phyloP scores from a whole-genome alignment of 306 rosid genomes.

The Fragaria nilgerrensis region DNA sequence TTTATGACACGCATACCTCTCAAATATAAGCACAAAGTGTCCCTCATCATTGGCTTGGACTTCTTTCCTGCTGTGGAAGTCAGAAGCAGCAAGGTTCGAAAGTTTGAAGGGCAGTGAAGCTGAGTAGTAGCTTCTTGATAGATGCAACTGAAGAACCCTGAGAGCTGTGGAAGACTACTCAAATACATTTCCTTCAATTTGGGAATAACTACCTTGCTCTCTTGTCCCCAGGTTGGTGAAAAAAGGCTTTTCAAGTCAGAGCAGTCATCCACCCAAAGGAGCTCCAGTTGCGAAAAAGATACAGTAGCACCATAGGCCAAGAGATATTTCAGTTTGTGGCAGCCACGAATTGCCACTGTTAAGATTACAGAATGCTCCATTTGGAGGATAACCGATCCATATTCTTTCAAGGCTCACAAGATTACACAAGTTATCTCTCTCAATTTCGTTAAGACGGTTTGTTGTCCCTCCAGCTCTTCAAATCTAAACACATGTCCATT shows the following conservation, averaged over 20 bases:
- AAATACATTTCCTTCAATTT: neutral
- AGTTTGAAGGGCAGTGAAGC: no score
- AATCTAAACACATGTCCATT: no score
- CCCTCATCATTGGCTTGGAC: no score
- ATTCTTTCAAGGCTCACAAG: neutral
- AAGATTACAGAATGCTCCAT: neutral
- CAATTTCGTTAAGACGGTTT: no score
- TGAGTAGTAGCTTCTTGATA: no score
- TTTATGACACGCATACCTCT: no score
- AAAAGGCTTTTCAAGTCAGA: neutral
- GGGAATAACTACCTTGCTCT: neutral
- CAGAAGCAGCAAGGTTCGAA: no score
- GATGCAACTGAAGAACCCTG: neutral
- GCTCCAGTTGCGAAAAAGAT: neutral
- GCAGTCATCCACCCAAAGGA: neutral
- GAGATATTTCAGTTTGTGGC: neutral
- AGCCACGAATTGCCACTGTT: neutral
- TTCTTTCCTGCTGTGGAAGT: no score
- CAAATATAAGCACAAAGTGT: no score
- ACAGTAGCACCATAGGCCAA: neutral
- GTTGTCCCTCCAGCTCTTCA: no score
- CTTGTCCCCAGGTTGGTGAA: neutral
- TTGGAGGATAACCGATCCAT: neutral
- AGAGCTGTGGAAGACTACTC: neutral
- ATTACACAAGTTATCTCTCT: no score